A percentile compares a stretch with the other conserved stretches of the same genome.
phyloP scores from a whole-genome alignment of 192 early-diverging fungal genomes.

The Thoreauomyces humboldtii region DNA sequence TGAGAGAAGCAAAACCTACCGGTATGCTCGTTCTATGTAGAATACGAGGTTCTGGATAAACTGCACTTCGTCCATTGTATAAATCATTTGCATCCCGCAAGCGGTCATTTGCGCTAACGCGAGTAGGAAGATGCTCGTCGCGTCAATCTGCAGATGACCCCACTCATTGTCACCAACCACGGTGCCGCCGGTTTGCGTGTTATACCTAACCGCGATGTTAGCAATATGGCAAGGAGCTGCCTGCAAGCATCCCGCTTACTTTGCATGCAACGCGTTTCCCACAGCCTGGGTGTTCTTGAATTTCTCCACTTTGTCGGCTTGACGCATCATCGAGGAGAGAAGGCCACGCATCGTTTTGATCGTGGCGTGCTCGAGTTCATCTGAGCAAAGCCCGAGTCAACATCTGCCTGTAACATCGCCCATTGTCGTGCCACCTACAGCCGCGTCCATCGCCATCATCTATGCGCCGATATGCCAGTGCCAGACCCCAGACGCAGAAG shows the following conservation, averaged over 20 bases:
- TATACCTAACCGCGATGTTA: slow-evolving; percentile 48
- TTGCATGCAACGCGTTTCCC: slow-evolving; percentile 81
- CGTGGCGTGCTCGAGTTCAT: slow-evolving; percentile 81
- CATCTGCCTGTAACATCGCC: too few species aligned
- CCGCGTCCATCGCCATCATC: slow-evolving; percentile 79
- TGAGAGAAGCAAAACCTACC: too few species aligned
- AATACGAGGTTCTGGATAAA: slow-evolving; percentile 83
- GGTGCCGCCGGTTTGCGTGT: slow-evolving; percentile 76
- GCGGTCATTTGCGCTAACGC: slow-evolving; percentile 82
- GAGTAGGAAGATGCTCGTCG: slow-evolving; percentile 78
- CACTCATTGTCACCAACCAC: slow-evolving; percentile 82
- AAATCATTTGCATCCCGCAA: slow-evolving; percentile 70
- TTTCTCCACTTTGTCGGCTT: slow-evolving; percentile 74
- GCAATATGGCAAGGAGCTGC: neutral
- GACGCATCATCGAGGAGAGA: slow-evolving; percentile 78
- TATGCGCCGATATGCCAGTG: slow-evolving; percentile 77
- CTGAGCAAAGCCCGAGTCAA: too few species aligned
- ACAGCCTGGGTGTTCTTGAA: slow-evolving; percentile 79
- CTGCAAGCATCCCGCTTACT: slow-evolving; percentile 51
- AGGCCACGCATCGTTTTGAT: slow-evolving; percentile 85
- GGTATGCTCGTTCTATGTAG: slow-evolving; percentile 71
- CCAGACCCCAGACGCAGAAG: slow-evolving; percentile 76
- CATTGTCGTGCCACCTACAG: slow-evolving; percentile 66
- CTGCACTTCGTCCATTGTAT: slow-evolving; percentile 81
- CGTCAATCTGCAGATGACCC: slow-evolving; percentile 89